These are phyloP conservation scores for Hermanozyma aechmeae DNA, from an alignment of 805 yeast genomes.

Conservation along the genomic window DNA sequence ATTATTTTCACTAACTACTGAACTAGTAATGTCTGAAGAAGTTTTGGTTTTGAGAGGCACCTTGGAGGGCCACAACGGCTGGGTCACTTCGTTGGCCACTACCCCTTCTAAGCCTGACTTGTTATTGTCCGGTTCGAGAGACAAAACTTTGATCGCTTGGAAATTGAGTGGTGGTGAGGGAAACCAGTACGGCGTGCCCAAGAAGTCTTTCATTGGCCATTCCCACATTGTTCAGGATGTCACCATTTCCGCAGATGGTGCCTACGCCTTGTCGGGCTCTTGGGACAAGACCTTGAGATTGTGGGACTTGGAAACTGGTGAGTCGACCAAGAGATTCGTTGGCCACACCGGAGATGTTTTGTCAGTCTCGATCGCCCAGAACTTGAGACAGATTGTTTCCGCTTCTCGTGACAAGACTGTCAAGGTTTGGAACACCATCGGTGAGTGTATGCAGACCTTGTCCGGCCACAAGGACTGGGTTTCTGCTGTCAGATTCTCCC, in stretches of 20 bases:
- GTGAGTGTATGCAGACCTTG: slow-evolving; percentile 92
- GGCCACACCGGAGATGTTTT: slow-evolving; percentile 98
- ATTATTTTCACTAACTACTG: too few species aligned
- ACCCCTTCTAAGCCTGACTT: slow-evolving; percentile 97
- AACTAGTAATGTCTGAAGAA: too few species aligned
- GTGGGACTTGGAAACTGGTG: slow-evolving; percentile 95
- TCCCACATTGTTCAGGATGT: slow-evolving; percentile 98
- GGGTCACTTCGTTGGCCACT: slow-evolving; percentile 99
- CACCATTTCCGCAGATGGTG: slow-evolving; percentile 95
- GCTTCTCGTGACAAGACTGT: slow-evolving; percentile 99
- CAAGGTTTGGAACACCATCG: slow-evolving; percentile 98
- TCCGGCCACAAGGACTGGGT: slow-evolving; percentile 99
- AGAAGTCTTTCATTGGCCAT: slow-evolving; percentile 96
- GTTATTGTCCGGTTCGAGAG: slow-evolving; percentile 97
- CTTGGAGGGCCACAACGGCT: slow-evolving; percentile 78
- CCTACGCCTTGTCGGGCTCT: slow-evolving; percentile 95
- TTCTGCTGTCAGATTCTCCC: slow-evolving; percentile 95
- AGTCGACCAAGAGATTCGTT: slow-evolving; percentile 86
- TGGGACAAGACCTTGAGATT: slow-evolving; percentile 99
- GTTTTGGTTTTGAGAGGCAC: slow-evolving; percentile 99
- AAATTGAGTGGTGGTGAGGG: slow-evolving; percentile 91
- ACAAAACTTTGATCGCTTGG: slow-evolving; percentile 98
- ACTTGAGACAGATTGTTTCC: slow-evolving; percentile 96
- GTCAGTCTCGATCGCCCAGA: slow-evolving; percentile 92
- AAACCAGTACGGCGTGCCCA: slow-evolving; percentile 92